These are phyloP conservation scores for Tuber aestivum DNA, from an alignment of 495 filamentous ascomycete genomes.

Conservation along the genomic window DNA sequence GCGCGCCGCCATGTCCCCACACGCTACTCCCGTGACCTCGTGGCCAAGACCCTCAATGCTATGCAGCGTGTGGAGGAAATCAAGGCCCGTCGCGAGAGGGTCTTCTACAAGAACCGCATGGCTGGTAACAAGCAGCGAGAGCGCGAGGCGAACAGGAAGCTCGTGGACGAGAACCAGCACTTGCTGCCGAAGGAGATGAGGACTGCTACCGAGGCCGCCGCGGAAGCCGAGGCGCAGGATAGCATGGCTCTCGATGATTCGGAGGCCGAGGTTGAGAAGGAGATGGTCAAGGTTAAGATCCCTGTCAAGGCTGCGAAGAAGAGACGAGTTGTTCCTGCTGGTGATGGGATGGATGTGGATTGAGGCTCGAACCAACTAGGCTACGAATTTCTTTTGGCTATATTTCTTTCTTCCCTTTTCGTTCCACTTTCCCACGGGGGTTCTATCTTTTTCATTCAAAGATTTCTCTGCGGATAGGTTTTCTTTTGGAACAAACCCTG, in stretches of 20 bases:
- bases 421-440: neutral
- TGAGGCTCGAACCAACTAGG: constrained; percentile 7
- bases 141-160: constrained; percentile 69
- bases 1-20: constrained; percentile 88
- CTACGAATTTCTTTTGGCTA: neutral
- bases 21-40: constrained; percentile 87
- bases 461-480: neutral
- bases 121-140: constrained; percentile 77
- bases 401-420: neutral
- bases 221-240: constrained; percentile 49
- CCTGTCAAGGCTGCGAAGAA: constrained; percentile 31
- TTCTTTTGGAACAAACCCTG: neutral
- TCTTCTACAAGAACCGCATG: constrained; percentile 89
- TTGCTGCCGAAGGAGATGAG: constrained; percentile 62
- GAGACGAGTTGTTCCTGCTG: constrained; percentile 21
- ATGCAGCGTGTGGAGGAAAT: constrained; percentile 92
- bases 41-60: constrained; percentile 76
- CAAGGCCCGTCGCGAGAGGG: constrained; percentile 69
- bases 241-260: constrained; percentile 34
- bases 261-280: constrained; percentile 26
- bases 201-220: constrained; percentile 52
- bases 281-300: constrained; percentile 31
- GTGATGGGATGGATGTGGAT: constrained; percentile 42
- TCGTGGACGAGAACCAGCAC: constrained; percentile 88
- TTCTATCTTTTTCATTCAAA: neutral